Evolutionary conservation across 2,329 filamentous ascomycete genomes (phyloP).

Genomic region (Chaetoscypha palmicola): DNA sequence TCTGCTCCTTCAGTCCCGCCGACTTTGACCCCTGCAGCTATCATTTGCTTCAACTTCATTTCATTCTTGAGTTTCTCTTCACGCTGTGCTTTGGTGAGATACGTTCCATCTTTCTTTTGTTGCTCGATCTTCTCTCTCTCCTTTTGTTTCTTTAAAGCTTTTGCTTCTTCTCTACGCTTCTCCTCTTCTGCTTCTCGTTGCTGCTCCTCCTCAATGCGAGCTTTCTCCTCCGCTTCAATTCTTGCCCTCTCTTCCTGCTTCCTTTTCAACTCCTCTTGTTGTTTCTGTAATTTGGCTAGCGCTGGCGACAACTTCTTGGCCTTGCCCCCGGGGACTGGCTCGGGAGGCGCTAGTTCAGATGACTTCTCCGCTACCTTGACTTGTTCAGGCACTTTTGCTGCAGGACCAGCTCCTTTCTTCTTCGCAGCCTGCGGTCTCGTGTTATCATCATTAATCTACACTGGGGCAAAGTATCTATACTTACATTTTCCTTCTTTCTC

Average conservation of each 20-base stretch:
- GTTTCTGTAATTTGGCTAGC: slow-evolving; percentile 67
- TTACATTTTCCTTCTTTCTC: slow-evolving; percentile 93
- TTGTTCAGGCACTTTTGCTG: slow-evolving; percentile 50
- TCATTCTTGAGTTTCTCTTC: slow-evolving; percentile 75
- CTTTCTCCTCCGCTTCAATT: slow-evolving; percentile 55
- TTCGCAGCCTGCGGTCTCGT: slow-evolving; percentile 57
- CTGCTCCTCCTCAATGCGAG: slow-evolving; percentile 59
- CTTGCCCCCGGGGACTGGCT: slow-evolving; percentile 54
- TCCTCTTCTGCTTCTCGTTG: slow-evolving; percentile 58
- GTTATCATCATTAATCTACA: slow-evolving; percentile 6
- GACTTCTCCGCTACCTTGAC: slow-evolving; percentile 45
- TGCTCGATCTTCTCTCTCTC: slow-evolving; percentile 83
- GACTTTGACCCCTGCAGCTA: slow-evolving; percentile 68
- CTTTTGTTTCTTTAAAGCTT: slow-evolving; percentile 72
- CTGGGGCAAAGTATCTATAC: slow-evolving; percentile 19
- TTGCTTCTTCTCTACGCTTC: slow-evolving; percentile 64
- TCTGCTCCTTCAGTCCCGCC: slow-evolving; percentile 49
- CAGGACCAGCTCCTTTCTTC: slow-evolving; percentile 61
- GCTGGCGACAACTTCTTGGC: slow-evolving; percentile 83
- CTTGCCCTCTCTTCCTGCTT: slow-evolving; percentile 57
- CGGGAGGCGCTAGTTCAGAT: slow-evolving; percentile 37
- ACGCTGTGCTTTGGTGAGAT: slow-evolving; percentile 77
- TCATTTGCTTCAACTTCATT: slow-evolving; percentile 76
- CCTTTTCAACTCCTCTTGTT: slow-evolving; percentile 69
- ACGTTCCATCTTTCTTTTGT: slow-evolving; percentile 82